These are phyloP conservation scores for Sesbania bispinosa DNA, from an alignment of 306 rosid genomes.

Conservation along the genomic window DNA sequence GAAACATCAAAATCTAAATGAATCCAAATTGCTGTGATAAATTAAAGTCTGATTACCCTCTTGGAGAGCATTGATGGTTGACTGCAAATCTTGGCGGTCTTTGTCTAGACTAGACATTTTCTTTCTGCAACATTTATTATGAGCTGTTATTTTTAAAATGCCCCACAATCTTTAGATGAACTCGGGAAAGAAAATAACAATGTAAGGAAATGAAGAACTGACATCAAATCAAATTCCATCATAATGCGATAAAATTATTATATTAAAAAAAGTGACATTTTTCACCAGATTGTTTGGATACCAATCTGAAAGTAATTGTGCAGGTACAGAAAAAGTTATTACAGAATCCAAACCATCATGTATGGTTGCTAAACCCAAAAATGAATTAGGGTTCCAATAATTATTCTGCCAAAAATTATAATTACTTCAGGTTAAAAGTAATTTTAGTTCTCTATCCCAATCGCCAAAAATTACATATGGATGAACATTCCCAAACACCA, in stretches of 20 bases:
- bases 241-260: not conserved
- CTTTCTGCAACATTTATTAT: constrained; percentile 58
- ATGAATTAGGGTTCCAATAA: not conserved
- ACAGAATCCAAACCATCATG: not conserved
- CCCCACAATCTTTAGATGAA: constrained; percentile 9
- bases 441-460: not conserved
- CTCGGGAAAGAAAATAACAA: not conserved
- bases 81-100: constrained; percentile 81
- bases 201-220: not conserved
- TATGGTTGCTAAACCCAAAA: constrained; percentile 7
- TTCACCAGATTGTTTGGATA: not conserved
- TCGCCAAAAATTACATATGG: not conserved
- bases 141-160: constrained; percentile 20
- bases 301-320: not conserved
- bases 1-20: not conserved
- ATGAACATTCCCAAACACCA: constrained; percentile 11
- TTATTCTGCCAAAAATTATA: not conserved
- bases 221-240: not conserved
- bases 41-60: constrained; percentile 60
- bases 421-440: not conserved
- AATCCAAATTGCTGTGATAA: constrained; percentile 10
- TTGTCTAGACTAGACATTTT: constrained; percentile 78
- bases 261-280: not conserved
- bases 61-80: constrained; percentile 85
- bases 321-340: not conserved